Percentiles rank a stretch among this genome's conserved stretches.
Conservation (phyloP, 495 filamentous ascomycete genomes). For the Podospora fimiseda region DNA sequence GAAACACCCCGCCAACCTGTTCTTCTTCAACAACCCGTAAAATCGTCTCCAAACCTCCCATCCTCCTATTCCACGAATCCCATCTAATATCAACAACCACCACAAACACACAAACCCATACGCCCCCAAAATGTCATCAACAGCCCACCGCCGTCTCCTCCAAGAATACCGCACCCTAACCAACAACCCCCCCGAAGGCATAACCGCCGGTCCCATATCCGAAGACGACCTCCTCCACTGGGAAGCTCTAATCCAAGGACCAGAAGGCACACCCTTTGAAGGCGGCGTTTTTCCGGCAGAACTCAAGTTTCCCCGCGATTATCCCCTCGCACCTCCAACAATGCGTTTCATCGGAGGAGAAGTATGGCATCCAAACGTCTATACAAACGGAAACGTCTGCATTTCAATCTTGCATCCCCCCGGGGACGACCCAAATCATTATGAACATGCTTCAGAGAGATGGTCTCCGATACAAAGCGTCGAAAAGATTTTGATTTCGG, state of each 20-base stretch:
- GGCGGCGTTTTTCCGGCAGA: constrained; percentile 90
- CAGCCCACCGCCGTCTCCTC: constrained; percentile 88
- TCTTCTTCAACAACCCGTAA: too few relatives aligned
- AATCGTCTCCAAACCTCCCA: too few relatives aligned
- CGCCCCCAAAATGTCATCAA: constrained; percentile 49
- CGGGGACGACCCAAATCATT: constrained; percentile 98
- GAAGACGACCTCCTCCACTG: constrained; percentile 96
- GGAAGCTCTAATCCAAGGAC: constrained; percentile 95
- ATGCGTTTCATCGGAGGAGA: constrained; percentile 94
- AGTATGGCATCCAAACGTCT: constrained; percentile 97
- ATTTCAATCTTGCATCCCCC: constrained; percentile 97
- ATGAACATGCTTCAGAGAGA: constrained; percentile 91
- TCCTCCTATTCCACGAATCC: too few relatives aligned
- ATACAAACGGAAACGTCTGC: constrained; percentile 84
- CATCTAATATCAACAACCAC: too few relatives aligned
- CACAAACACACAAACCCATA: neutral
- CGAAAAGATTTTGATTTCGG: constrained; percentile 94
- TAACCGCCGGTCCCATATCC: constrained; percentile 85
- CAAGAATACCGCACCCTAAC: constrained; percentile 81
- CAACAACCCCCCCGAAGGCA: constrained; percentile 82
- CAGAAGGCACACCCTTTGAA: constrained; percentile 93
- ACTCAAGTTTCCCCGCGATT: constrained; percentile 92
- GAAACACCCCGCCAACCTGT: too few relatives aligned
- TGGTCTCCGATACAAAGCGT: constrained; percentile 97
- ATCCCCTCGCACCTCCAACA: constrained; percentile 83